Evolutionary conservation across 257 asterid species (phyloP).

Genomic region (Nicotiana paniculata): DNA sequence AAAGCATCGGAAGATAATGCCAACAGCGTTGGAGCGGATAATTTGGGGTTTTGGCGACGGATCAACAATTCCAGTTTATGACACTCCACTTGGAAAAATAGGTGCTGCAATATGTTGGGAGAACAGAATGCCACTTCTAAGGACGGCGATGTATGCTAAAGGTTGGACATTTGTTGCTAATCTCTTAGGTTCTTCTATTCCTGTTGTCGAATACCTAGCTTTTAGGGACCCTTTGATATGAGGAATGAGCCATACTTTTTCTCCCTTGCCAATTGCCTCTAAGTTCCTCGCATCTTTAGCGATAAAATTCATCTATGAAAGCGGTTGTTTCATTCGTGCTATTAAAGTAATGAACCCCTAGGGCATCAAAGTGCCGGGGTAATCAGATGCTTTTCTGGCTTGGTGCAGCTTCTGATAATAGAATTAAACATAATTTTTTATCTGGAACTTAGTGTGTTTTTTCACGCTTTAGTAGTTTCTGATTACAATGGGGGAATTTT

Average conservation of each 20-base stretch:
- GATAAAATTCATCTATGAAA: neutral
- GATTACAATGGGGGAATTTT: neutral
- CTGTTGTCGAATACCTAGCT: neutral
- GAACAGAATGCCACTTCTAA: slow-evolving; percentile 89
- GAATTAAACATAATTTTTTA: neutral
- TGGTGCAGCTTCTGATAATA: neutral
- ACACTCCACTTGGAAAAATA: slow-evolving; percentile 85
- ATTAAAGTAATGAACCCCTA: neutral
- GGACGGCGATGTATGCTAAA: slow-evolving; percentile 94
- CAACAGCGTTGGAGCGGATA: slow-evolving; percentile 82
- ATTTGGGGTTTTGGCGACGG: slow-evolving; percentile 99
- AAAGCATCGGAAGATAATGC: slow-evolving; percentile 92
- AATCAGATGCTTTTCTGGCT: neutral
- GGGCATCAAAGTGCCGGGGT: neutral
- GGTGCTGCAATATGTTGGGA: slow-evolving; percentile 99
- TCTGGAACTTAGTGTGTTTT: neutral
- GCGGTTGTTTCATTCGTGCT: neutral
- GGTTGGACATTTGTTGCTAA: slow-evolving; percentile 30
- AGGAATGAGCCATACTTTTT: neutral
- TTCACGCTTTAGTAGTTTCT: neutral
- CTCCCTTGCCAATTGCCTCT: neutral
- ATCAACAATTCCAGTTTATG: slow-evolving; percentile 86
- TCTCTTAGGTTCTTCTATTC: neutral
- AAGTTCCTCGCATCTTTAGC: neutral
- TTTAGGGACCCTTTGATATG: neutral